phyloP scores from a whole-genome alignment of 495 filamentous ascomycete genomes.

The Hyaloscypha variabilis region DNA sequence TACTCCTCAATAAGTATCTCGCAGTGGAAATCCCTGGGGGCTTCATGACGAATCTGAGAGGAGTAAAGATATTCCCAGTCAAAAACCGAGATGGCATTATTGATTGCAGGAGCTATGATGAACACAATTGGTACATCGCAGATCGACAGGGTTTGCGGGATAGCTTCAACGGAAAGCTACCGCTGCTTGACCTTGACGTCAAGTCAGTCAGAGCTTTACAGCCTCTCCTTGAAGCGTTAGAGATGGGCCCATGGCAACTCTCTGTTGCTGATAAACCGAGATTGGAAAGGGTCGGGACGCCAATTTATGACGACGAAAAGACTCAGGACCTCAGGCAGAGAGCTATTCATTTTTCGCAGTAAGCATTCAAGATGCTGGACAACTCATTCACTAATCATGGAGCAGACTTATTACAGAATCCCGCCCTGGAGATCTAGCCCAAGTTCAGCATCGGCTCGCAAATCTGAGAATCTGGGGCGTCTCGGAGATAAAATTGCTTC shows the following conservation, averaged over 20 bases:
- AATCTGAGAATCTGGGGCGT: neutral
- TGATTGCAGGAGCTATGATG: neutral
- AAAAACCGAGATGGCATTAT: neutral
- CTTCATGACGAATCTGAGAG: neutral
- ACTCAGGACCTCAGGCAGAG: neutral
- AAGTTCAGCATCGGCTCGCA: too few relatives aligned
- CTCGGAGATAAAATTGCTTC: neutral
- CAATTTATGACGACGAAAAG: neutral
- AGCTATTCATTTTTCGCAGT: neutral
- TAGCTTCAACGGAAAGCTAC: neutral
- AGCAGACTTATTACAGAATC: too few relatives aligned
- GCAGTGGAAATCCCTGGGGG: too few relatives aligned
- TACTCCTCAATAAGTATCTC: too few relatives aligned
- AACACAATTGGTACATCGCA: neutral
- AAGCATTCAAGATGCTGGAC: neutral
- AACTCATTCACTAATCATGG: too few relatives aligned
- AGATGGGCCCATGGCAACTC: neutral
- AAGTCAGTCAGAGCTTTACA: neutral
- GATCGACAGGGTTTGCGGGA: neutral
- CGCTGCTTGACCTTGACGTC: neutral
- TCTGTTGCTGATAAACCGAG: neutral
- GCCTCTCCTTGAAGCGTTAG: neutral
- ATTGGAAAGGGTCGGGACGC: neutral
- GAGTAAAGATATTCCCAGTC: neutral
- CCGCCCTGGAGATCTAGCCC: too few relatives aligned